Conservation (phyloP, 164 flowering plant genomes). For the Cinnamomum chago region DNA sequence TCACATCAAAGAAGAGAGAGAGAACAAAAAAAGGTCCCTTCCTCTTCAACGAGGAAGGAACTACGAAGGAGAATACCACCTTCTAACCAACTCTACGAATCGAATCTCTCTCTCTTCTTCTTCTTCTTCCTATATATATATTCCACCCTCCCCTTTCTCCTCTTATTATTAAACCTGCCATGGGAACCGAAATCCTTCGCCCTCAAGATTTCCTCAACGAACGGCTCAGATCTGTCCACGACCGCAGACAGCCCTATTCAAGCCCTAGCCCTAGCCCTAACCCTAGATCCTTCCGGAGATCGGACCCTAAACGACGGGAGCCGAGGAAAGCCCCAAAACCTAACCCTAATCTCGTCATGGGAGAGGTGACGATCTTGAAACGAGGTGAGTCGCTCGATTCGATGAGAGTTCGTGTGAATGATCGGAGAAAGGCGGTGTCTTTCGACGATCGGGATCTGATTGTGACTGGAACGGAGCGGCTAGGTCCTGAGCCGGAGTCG, state of each 20-base stretch:
- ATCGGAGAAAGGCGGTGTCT: neutral
- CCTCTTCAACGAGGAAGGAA: neutral
- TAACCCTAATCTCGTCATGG: conserved; percentile 20
- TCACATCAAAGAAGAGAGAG: neutral
- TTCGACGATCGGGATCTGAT: conserved; percentile 7
- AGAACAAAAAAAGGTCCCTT: neutral
- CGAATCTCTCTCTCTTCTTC: neutral
- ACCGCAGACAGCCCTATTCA: neutral
- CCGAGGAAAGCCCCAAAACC: neutral
- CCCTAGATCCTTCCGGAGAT: neutral
- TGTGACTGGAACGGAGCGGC: conserved; percentile 16
- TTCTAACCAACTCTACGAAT: too few species aligned
- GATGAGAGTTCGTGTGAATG: neutral
- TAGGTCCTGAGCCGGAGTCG: conserved; percentile 24
- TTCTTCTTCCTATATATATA: neutral
- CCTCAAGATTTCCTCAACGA: conserved; percentile 10
- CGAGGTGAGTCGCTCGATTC: conserved; percentile 31
- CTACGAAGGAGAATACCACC: neutral
- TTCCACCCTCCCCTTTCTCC: neutral
- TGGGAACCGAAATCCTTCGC: conserved; percentile 9
- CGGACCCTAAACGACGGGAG: neutral
- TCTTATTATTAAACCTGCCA: neutral
- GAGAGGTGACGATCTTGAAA: conserved; percentile 40
- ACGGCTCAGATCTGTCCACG: neutral
- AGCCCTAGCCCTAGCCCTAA: neutral